Base-by-base conservation (phyloP, 1,284 basidiomycete genomes). In the Cutaneotrichosporon daszewskae region DNA sequence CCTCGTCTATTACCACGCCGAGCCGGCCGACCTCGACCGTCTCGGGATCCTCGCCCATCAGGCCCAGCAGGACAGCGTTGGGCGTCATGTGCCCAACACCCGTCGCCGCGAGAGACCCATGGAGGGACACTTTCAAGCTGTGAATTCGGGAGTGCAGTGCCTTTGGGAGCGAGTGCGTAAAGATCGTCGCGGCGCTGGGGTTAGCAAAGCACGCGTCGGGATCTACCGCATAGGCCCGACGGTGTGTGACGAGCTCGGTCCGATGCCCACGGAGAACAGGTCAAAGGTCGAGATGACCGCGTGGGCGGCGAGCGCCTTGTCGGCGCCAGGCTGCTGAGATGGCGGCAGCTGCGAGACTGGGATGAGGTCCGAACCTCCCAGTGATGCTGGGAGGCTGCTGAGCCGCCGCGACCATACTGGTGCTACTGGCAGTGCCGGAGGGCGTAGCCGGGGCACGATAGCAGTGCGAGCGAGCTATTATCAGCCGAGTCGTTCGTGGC, bases 201-300 rank as follows among this genome's bases (percentile, higher is more conserved):
- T 26, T 26, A 26, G 25, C 16, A 19, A 8, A 12, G 19, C 22
- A 19, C 14, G 34, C 23, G 11, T 27, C 16, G 26, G 2, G 16
- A 51, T 23, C 54, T 44, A 59, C 58, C 57, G 47, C 89, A 95
- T 92, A 12, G 92, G 91, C 0, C 88, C 89, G 19, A 96, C 82
- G 0, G 85, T 86, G 60, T 85, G 84, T 3, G 44, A 58, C 27
- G 53, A 66, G 23, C 61, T 62, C 4, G 67, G 64, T 2, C 71
- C 69, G 18, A 75, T 85, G 41, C 92, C 92, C 51, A 96, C 87
- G 49, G 85, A 89, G 74, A 96, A 96, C 36, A 97, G 74, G 70
- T 96, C 92, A 43, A 91, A 92, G 0, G 88, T 82, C 0, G 84
- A 87, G 42, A 96, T 92, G 51, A 95, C 91, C 1, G 90, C 91